phyloP scores from a whole-genome alignment of 305 asterid species.

The Fraxinus velutina region DNA sequence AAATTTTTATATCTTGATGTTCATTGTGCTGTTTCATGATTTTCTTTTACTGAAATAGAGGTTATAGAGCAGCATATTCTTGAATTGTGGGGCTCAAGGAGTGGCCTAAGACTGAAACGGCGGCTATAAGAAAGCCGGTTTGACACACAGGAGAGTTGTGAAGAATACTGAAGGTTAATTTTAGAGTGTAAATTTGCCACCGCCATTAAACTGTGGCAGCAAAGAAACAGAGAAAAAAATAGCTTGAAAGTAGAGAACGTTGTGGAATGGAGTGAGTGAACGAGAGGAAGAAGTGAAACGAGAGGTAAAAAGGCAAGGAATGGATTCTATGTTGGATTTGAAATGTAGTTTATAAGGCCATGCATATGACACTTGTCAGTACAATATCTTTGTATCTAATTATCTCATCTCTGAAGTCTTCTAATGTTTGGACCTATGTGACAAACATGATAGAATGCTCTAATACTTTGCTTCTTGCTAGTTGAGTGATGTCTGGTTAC shows the following conservation, averaged over 20 bases:
- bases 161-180: conserved; percentile 35
- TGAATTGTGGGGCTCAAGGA: conserved; percentile 31
- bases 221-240: background rate
- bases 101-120: conserved; percentile 34
- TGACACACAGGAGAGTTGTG: conserved; percentile 49
- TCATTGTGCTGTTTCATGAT: too few species aligned
- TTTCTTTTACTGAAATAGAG: conserved; percentile 16
- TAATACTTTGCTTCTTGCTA: background rate
- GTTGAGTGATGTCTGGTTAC: background rate
- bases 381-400: conserved; percentile 7
- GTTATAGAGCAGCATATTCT: conserved; percentile 70
- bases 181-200: conserved; percentile 53
- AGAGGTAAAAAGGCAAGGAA: background rate
- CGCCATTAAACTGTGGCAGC: conserved; percentile 46
- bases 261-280: background rate
- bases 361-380: conserved; percentile 59
- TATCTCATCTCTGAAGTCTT: conserved; percentile 35
- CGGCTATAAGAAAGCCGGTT: conserved; percentile 37
- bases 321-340: conserved; percentile 29
- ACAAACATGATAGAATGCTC: background rate
- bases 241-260: background rate
- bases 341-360: conserved; percentile 50
- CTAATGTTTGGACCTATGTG: background rate
- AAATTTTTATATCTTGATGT: too few species aligned
- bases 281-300: background rate